These are phyloP conservation scores for Bocquillonia castaneifolia DNA, from an alignment of 441 rosid species.

Conservation along the genomic window DNA sequence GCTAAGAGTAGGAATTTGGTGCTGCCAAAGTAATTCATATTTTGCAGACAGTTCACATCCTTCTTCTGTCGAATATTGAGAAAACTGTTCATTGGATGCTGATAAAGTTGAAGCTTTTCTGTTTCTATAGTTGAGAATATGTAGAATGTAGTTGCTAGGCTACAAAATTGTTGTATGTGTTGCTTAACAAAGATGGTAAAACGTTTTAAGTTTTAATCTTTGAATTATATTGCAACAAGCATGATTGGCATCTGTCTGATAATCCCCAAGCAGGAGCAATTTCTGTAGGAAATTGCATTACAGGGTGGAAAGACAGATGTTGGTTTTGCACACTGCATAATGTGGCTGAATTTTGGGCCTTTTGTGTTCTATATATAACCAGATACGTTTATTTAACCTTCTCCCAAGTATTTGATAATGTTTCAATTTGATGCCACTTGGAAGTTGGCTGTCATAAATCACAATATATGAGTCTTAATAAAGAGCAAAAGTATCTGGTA, in stretches of 20 bases:
- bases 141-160: neutral
- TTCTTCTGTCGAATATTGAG: neutral
- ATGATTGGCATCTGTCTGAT: neutral
- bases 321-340: neutral
- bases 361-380: neutral
- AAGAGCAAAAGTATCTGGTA: neutral
- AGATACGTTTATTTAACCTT: neutral
- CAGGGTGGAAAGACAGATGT: neutral
- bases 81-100: neutral
- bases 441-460: neutral
- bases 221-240: neutral
- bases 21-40: conserved; percentile 31
- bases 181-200: neutral
- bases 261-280: neutral
- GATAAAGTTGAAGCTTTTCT: neutral
- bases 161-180: too few relatives aligned
- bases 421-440: neutral
- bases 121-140: neutral
- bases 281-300: neutral
- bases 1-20: conserved; percentile 28
- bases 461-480: too few relatives aligned
- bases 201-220: neutral
- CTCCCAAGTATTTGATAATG: neutral
- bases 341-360: neutral
- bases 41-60: conserved; percentile 1